Conservation (phyloP, 2,329 filamentous ascomycete species). For the Diaporthe destruens region DNA sequence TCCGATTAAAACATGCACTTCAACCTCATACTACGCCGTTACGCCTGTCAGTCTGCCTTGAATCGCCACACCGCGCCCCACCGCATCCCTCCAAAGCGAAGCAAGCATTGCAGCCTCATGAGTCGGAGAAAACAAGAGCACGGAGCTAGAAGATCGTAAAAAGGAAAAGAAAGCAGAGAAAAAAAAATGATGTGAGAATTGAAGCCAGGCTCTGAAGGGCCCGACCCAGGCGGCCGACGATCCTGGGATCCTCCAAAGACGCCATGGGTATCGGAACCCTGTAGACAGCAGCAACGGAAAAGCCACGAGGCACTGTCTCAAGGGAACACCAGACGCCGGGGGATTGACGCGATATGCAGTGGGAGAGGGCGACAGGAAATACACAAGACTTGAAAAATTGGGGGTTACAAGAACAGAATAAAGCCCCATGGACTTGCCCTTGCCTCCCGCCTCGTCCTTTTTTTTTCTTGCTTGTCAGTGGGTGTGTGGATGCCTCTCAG, state of each 20-base stretch:
- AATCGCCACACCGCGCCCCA: neutral
- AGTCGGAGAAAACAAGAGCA: neutral
- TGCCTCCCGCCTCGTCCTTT: neutral
- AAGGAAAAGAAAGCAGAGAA: neutral
- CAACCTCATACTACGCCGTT: neutral
- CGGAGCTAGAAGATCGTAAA: no score
- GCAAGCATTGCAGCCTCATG: neutral
- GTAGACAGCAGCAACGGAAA: neutral
- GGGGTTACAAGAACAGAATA: conserved; percentile 22
- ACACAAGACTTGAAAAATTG: neutral
- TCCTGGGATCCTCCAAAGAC: neutral
- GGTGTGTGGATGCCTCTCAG: neutral
- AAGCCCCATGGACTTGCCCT: neutral
- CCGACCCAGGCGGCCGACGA: neutral
- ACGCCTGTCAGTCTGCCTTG: conserved; percentile 21
- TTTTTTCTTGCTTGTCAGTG: neutral
- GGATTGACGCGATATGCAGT: no score
- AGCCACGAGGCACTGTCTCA: neutral
- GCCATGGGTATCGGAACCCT: neutral
- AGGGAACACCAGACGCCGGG: neutral
- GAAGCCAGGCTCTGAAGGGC: neutral
- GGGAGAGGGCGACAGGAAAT: neutral
- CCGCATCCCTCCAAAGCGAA: neutral
- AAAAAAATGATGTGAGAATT: neutral
- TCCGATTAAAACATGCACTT: conserved; percentile 1